A percentile compares a stretch with the other conserved stretches of the same genome.
Conservation (phyloP, 75 land plant genomes). For the Pinus albicaulis region DNA sequence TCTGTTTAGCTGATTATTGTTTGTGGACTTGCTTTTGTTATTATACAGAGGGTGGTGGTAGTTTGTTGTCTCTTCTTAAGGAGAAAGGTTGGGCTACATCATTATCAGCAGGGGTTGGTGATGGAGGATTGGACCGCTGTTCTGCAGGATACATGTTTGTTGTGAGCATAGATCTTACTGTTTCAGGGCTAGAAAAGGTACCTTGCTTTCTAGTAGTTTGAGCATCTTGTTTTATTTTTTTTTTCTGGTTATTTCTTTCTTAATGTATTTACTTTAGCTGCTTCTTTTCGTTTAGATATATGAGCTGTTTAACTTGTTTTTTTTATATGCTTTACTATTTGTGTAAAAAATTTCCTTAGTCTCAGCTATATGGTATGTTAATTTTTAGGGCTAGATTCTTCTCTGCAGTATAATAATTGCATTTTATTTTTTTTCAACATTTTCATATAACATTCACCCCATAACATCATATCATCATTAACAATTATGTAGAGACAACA, state of each 20-base stretch:
- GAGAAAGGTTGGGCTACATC: conserved; percentile 86
- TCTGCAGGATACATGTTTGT: conserved; percentile 77
- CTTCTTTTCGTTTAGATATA: not conserved
- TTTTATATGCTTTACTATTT: not conserved
- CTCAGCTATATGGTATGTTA: too few species aligned
- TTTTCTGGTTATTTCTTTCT: too few species aligned
- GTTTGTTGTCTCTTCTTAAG: conserved; percentile 75
- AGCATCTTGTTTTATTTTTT: too few species aligned
- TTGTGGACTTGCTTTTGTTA: conserved; percentile 1
- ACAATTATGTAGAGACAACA: too few species aligned
- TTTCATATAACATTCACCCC: too few species aligned
- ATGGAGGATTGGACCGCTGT: conserved; percentile 82
- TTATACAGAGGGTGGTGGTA: conserved; percentile 88
- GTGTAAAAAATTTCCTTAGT: too few species aligned
- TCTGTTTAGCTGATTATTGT: not conserved
- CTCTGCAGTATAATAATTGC: too few species aligned
- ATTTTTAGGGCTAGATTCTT: too few species aligned
- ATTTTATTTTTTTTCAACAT: too few species aligned
- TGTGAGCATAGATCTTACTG: conserved; percentile 79
- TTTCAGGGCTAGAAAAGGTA: conserved; percentile 85
- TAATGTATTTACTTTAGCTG: not conserved
- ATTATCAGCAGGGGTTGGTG: conserved; percentile 89
- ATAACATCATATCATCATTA: too few species aligned
- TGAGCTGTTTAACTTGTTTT: not conserved
- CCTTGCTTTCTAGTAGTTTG: not conserved